Evolutionary conservation across 805 yeast genomes (phyloP).

Genomic region (Kockiozyma suomiensis): DNA sequence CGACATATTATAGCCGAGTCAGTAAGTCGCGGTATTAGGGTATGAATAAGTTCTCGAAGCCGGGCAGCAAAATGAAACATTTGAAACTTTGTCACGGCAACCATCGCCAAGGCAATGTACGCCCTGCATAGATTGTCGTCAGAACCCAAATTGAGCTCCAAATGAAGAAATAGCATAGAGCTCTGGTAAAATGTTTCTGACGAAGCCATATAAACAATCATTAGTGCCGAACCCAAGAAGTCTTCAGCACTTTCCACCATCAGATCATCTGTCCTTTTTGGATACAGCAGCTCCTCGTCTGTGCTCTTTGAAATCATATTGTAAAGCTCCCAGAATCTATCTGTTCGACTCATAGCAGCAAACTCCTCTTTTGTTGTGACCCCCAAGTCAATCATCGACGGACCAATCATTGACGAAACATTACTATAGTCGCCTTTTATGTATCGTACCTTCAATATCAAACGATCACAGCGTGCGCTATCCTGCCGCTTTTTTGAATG

Average conservation of each 20-base stretch:
- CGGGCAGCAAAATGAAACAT: conserved; percentile 20
- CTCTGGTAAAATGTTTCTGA: conserved; percentile 15
- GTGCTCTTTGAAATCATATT: conserved; percentile 10
- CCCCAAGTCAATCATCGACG: conserved; percentile 8
- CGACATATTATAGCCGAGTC: conserved; percentile 18
- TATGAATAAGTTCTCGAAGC: conserved; percentile 5
- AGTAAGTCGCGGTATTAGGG: neutral
- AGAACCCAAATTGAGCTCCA: conserved; percentile 19
- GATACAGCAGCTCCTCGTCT: conserved; percentile 24
- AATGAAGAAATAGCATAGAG: conserved; percentile 6
- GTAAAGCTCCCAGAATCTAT: conserved; percentile 20
- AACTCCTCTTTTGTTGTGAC: neutral
- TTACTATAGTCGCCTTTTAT: conserved; percentile 17
- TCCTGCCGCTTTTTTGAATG: neutral
- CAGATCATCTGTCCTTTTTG: neutral
- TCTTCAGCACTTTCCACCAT: neutral
- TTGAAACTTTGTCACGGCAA: conserved; percentile 21
- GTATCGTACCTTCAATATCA: conserved; percentile 8
- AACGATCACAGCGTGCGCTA: conserved; percentile 6
- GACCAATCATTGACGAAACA: conserved; percentile 1
- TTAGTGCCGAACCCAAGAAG: conserved; percentile 11
- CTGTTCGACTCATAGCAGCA: conserved; percentile 3
- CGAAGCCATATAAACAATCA: conserved; percentile 16
- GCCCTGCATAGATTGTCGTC: conserved; percentile 22
- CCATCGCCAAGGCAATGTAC: conserved; percentile 24